Evolutionary conservation across 495 filamentous ascomycete genomes (phyloP), one percentile per base, ranked within the genome.

Genomic region (Elasticomyces elasticus): DNA sequence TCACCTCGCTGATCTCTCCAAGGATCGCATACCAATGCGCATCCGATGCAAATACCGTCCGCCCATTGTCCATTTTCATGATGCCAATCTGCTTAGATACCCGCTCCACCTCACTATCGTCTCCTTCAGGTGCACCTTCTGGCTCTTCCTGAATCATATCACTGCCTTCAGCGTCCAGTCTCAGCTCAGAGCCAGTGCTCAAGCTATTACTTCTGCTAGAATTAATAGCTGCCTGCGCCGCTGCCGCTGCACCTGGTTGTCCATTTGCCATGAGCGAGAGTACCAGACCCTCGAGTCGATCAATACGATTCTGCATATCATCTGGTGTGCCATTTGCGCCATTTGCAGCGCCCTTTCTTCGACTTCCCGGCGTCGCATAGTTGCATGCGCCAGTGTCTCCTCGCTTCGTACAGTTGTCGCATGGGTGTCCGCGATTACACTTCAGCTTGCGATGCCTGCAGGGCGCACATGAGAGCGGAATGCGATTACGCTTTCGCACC

Each of bases 251-350:
- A 43, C 82, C 80, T 66, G 73, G 79, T 56, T 80, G 75, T 45
- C 88, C 89, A 69, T 89, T 90, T 59, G 89, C 91, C 92, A 99
- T 97, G 69, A 99, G 72, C 2, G 88, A 94, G 49, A 99, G 69
- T 49, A 99, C 92, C 64, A 99, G 72, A 49, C 90, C 86, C 78
- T 99, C 92, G 60, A 99, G 71, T 60, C 92, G 83, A 72, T 99
- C 89, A 70, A 99, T 99, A 66, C 92, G 85, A 64, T 90, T 94
- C 71, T 99, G 92, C 92, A 99, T 99, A 68, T 96, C 92, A 77
- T 95, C 91, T 25, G 92, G 81, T 44, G 52, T 56, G 13, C 85
- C 75, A 49, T 78, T 72, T 60, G 74, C 71, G 64, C 79, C 72
- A 51, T 77, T 69, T 63, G 82, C 81, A 63, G 77, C 81, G 25